Conservation (phyloP, 2,329 filamentous ascomycete species). For the Diaporthe vexans region DNA sequence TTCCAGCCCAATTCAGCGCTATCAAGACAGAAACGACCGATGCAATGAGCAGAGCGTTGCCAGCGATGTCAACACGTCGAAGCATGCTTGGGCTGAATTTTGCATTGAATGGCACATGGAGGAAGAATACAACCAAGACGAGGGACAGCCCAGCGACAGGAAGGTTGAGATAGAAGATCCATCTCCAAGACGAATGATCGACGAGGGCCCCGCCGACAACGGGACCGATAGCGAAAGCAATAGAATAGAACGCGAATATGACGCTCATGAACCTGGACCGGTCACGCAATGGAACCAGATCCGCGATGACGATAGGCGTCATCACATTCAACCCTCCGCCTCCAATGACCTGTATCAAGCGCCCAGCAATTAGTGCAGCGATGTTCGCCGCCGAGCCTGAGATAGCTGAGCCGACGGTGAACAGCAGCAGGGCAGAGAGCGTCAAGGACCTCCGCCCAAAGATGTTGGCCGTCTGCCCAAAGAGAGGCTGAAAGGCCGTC, state of each 20-base stretch:
- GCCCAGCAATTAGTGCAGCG: conserved; percentile 52
- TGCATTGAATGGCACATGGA: too few relatives aligned
- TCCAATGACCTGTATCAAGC: conserved; percentile 53
- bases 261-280: conserved; percentile 51
- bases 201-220: too few relatives aligned
- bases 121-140: too few relatives aligned
- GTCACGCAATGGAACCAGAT: conserved; percentile 53
- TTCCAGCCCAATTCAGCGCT: too few relatives aligned
- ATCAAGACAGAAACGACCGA: too few relatives aligned
- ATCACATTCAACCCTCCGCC: conserved; percentile 53
- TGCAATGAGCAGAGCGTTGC: too few relatives aligned
- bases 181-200: too few relatives aligned
- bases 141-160: too few relatives aligned
- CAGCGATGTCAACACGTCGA: too few relatives aligned
- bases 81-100: too few relatives aligned
- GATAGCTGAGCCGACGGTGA: conserved; percentile 49
- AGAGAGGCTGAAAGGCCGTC: conserved; percentile 54
- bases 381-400: conserved; percentile 50
- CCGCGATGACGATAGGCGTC: conserved; percentile 55
- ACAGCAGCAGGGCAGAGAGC: conserved; percentile 46
- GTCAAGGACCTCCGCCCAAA: conserved; percentile 53
- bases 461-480: conserved; percentile 53
- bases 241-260: conserved; percentile 34
- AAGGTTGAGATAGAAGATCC: too few relatives aligned
- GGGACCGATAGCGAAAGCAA: conserved; percentile 44